Evolutionary conservation across 345 rosid species (phyloP).

Genomic region (Noccaea caerulescens): DNA sequence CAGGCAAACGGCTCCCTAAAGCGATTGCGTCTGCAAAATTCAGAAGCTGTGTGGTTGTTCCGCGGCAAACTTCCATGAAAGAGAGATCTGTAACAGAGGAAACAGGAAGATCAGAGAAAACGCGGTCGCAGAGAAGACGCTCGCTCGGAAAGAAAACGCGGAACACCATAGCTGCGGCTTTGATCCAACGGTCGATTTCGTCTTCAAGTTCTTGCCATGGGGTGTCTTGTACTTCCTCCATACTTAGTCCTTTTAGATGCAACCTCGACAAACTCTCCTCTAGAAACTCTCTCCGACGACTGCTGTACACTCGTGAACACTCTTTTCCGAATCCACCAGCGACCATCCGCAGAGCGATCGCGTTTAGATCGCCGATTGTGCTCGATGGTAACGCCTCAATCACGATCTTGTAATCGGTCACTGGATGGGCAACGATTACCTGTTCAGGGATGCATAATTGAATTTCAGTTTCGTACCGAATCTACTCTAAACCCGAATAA

Average conservation of each 20-base stretch:
- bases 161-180: slow-evolving; percentile 67
- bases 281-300: slow-evolving; percentile 76
- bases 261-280: slow-evolving; percentile 81
- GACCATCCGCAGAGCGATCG: slow-evolving; percentile 83
- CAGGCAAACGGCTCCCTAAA: slow-evolving; percentile 78
- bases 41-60: slow-evolving; percentile 68
- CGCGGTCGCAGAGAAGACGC: slow-evolving; percentile 86
- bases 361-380: slow-evolving; percentile 75
- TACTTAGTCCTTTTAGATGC: slow-evolving; percentile 68
- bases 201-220: slow-evolving; percentile 82
- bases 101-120: slow-evolving; percentile 65
- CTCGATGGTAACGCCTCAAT: slow-evolving; percentile 82
- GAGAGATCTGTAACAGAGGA: slow-evolving; percentile 69
- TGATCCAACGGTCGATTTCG: slow-evolving; percentile 88
- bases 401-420: slow-evolving; percentile 68
- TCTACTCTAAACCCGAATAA: neutral
- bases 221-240: slow-evolving; percentile 73
- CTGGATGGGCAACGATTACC: slow-evolving; percentile 64
- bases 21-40: slow-evolving; percentile 82
- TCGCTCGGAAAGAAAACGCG: slow-evolving; percentile 90
- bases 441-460: neutral
- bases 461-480: neutral
- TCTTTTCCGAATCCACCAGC: slow-evolving; percentile 76
- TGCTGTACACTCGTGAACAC: slow-evolving; percentile 80
- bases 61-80: slow-evolving; percentile 95